Percentiles rank a stretch among this genome's conserved stretches.
Evolutionary conservation across 306 rosid genomes (phyloP).

Genomic region (Styphnolobium japonicum): DNA sequence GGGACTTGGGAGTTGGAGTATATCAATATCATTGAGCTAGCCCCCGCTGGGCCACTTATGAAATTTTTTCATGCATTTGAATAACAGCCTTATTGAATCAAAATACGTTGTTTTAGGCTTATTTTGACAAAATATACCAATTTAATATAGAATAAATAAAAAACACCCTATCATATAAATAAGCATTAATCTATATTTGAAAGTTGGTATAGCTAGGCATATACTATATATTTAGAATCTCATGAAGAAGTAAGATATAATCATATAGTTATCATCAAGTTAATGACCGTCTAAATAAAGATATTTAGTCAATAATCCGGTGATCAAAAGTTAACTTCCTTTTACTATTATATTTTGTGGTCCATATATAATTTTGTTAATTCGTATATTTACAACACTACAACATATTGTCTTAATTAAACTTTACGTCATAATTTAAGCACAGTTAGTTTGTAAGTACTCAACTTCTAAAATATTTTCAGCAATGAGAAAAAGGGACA

Average conservation of each 20-base stretch:
- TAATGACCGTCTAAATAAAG: too few relatives aligned
- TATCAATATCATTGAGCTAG: not conserved
- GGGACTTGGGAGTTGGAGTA: not conserved
- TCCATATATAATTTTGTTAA: not conserved
- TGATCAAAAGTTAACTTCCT: not conserved
- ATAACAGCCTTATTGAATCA: not conserved
- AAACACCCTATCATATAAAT: not conserved
- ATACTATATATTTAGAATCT: not conserved
- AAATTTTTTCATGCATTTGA: not conserved
- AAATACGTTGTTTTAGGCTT: not conserved
- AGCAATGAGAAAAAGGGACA: too few relatives aligned
- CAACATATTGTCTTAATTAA: too few relatives aligned
- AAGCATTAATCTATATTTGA: too few relatives aligned
- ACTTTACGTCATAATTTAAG: too few relatives aligned
- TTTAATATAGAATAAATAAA: too few relatives aligned
- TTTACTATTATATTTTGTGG: not conserved
- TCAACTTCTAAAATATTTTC: too few relatives aligned
- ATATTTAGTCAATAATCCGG: too few relatives aligned
- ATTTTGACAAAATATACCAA: too few relatives aligned
- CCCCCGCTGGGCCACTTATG: not conserved
- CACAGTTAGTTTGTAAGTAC: too few relatives aligned
- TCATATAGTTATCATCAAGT: too few relatives aligned
- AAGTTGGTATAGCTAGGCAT: not conserved
- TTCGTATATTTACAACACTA: too few relatives aligned
- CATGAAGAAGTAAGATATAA: not conserved